Percentiles rank a stretch among this genome's conserved stretches.
Conservation (phyloP, 2,329 filamentous ascomycete species). For the Cephalotrichum gorgonifer region DNA sequence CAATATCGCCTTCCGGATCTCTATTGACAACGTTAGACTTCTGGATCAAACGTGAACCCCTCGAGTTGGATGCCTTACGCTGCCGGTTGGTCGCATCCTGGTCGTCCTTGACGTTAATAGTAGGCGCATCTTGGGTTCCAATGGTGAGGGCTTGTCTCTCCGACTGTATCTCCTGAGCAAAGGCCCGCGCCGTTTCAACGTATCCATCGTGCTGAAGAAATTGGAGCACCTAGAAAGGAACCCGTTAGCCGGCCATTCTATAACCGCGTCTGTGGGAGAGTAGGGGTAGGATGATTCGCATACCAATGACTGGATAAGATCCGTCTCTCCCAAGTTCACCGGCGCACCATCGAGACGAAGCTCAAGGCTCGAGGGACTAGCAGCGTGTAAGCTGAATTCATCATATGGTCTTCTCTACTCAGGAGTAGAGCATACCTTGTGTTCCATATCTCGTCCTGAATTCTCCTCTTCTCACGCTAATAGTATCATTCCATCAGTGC, state of each 20-base stretch:
- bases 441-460: conserved; percentile 5
- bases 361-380: conserved; percentile 1
- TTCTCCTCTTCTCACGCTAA: conserved; percentile 1
- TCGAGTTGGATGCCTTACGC: conserved; percentile 39
- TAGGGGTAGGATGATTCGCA: conserved; percentile 9
- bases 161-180: conserved; percentile 67
- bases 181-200: conserved; percentile 82
- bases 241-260: neutral
- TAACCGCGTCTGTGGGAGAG: neutral
- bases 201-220: conserved; percentile 94
- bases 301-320: conserved; percentile 73
- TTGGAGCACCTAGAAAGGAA: conserved; percentile 49
- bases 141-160: conserved; percentile 63
- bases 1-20: conserved; percentile 76
- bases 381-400: neutral
- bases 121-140: conserved; percentile 39
- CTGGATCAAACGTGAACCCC: neutral
- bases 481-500: neutral
- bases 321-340: conserved; percentile 54
- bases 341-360: conserved; percentile 28
- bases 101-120: conserved; percentile 65
- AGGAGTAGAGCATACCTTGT: neutral
- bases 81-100: conserved; percentile 79
- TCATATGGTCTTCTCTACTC: neutral
- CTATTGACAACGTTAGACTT: conserved; percentile 29